These are phyloP conservation scores for Daldinia sp. DNA, from an alignment of 2,329 filamentous ascomycete genomes.

Conservation along the genomic window DNA sequence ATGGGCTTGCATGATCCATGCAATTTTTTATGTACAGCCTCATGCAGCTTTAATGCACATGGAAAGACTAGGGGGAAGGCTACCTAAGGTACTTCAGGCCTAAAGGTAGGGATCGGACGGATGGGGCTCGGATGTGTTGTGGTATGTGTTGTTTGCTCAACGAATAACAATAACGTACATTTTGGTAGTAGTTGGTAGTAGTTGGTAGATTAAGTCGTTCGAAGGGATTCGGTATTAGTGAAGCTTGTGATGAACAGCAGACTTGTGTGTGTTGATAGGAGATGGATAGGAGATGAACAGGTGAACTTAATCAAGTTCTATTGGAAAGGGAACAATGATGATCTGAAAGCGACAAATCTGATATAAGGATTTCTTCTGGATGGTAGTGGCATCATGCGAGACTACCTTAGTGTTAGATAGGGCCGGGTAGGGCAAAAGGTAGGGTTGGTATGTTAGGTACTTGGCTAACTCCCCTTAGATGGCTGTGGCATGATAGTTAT, in stretches of 20 bases:
- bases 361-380: slow-evolving; percentile 21
- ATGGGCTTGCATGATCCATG: slow-evolving; percentile 17
- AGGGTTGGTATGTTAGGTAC: slow-evolving; percentile 2
- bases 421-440: neutral
- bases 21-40: slow-evolving; percentile 11
- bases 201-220: slow-evolving; percentile 10
- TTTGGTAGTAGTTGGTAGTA: slow-evolving; percentile 4
- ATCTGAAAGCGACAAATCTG: slow-evolving; percentile 7
- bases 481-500: slow-evolving; percentile 20
- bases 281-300: neutral
- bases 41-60: slow-evolving; percentile 8
- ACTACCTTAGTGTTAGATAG: slow-evolving; percentile 9
- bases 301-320: slow-evolving; percentile 1
- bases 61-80: slow-evolving; percentile 1
- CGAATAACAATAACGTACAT: slow-evolving; percentile 25
- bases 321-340: slow-evolving; percentile 13
- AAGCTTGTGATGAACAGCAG: neutral
- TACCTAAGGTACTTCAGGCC: neutral
- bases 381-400: slow-evolving; percentile 29
- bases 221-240: slow-evolving; percentile 7
- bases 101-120: neutral
- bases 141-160: slow-evolving; percentile 6
- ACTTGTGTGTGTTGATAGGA: neutral
- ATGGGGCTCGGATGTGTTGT: neutral
- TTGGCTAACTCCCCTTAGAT: slow-evolving; percentile 3